Evolutionary conservation across 75 land plant genomes (phyloP).

Genomic region (Cryptomeria japonica): DNA sequence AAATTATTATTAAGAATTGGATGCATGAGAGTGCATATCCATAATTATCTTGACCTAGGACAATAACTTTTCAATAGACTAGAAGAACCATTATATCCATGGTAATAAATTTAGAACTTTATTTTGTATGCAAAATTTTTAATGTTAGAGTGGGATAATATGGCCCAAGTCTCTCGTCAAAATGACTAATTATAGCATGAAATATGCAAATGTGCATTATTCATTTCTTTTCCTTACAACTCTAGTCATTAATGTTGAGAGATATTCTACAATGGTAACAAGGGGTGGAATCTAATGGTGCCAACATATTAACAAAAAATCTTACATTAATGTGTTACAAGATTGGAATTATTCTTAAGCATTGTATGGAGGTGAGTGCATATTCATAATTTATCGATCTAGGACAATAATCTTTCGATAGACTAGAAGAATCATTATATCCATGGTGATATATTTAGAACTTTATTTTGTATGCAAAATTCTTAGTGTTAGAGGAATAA

Average conservation of each 20-base stretch:
- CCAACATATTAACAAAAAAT: no score
- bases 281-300: no score
- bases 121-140: slow-evolving; percentile 60
- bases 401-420: slow-evolving; percentile 72
- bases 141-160: slow-evolving; percentile 84
- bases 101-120: slow-evolving; percentile 48
- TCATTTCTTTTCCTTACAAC: no score
- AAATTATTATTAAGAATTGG: slow-evolving; percentile 64
- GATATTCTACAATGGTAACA: no score
- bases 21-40: slow-evolving; percentile 49
- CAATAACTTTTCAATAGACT: slow-evolving; percentile 58
- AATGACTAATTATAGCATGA: no score
- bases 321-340: slow-evolving; percentile 62
- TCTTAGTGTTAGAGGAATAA: slow-evolving; percentile 79
- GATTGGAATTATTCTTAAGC: slow-evolving; percentile 67
- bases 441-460: slow-evolving; percentile 47
- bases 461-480: slow-evolving; percentile 62
- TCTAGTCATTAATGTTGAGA: no score
- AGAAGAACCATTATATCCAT: slow-evolving; percentile 53
- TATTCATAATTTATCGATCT: slow-evolving; percentile 67
- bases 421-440: slow-evolving; percentile 42
- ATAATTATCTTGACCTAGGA: slow-evolving; percentile 78
- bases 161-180: no score
- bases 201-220: no score
- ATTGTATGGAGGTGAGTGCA: slow-evolving; percentile 63